Percentiles rank a stretch among this genome's conserved stretches.
Evolutionary conservation across 306 rosid genomes (phyloP).

Genomic region (Prunus mongolica): DNA sequence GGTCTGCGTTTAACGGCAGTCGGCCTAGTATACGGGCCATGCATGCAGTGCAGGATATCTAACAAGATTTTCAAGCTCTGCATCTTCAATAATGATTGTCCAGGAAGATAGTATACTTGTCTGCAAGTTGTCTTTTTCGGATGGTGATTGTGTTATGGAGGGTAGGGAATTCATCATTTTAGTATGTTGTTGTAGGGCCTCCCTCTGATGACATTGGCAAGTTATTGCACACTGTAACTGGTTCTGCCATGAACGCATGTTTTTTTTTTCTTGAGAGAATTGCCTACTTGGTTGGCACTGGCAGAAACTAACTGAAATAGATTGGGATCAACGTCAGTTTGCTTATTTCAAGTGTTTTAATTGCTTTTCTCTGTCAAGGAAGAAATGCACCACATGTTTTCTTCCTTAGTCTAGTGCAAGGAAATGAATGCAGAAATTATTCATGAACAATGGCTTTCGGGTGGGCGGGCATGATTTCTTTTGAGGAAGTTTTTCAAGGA

Average conservation of each 20-base stretch:
- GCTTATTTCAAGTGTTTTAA: slow-evolving; percentile 3
- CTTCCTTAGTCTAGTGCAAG: slow-evolving; percentile 36
- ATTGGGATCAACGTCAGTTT: slow-evolving; percentile 43
- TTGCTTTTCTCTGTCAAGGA: slow-evolving; percentile 9
- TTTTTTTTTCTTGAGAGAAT: slow-evolving; percentile 47
- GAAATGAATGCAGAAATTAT: slow-evolving; percentile 57
- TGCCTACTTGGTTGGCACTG: slow-evolving; percentile 45
- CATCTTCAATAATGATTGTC: too few species aligned
- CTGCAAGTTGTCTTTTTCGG: neutral
- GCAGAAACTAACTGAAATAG: slow-evolving; percentile 32
- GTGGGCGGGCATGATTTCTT: slow-evolving; percentile 40
- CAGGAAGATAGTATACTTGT: neutral
- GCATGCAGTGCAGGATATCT: slow-evolving; percentile 36
- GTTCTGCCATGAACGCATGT: slow-evolving; percentile 61
- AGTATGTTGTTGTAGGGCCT: slow-evolving; percentile 48
- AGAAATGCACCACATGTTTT: slow-evolving; percentile 13
- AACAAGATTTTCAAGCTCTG: too few species aligned
- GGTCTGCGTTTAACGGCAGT: slow-evolving; percentile 49
- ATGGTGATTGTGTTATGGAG: slow-evolving; percentile 13
- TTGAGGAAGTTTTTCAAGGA: slow-evolving; percentile 43
- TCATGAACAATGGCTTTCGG: slow-evolving; percentile 71
- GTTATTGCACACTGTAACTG: slow-evolving; percentile 45
- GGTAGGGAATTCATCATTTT: slow-evolving; percentile 5
- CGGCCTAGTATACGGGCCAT: slow-evolving; percentile 69
- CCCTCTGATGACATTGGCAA: slow-evolving; percentile 51